Conservation (phyloP, 2,329 filamentous ascomycete genomes). For the Tricladium varicosporioides region DNA sequence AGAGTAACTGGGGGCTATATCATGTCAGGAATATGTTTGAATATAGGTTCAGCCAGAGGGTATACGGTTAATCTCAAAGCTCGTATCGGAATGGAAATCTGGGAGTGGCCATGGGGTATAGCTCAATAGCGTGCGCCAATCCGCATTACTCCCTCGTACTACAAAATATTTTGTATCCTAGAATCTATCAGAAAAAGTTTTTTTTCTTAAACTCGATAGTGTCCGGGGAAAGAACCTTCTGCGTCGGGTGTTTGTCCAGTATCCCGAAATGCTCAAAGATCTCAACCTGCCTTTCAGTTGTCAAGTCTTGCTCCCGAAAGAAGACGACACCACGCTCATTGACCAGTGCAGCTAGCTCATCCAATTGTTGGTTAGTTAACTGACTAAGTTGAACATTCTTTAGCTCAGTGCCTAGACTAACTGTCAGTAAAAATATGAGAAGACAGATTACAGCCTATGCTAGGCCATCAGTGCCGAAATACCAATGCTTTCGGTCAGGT, state of each 20-base stretch:
- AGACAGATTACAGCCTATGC: too few relatives aligned
- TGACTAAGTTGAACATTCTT: conserved; percentile 26
- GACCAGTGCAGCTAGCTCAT: conserved; percentile 32
- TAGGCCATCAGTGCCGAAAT: background rate
- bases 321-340: conserved; percentile 50
- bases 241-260: conserved; percentile 46
- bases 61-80: conserved; percentile 47
- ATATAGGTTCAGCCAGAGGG: background rate
- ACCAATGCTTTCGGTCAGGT: conserved; percentile 44
- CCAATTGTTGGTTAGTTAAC: conserved; percentile 25
- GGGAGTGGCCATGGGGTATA: conserved; percentile 43
- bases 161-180: conserved; percentile 22
- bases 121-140: conserved; percentile 43
- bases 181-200: background rate
- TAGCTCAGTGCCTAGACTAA: conserved; percentile 29
- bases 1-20: conserved; percentile 45
- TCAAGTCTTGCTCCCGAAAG: conserved; percentile 47
- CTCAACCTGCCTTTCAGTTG: conserved; percentile 42
- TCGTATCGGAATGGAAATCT: conserved; percentile 50
- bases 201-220: background rate
- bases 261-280: conserved; percentile 46
- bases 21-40: conserved; percentile 1
- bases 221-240: conserved; percentile 33
- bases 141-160: conserved; percentile 34
- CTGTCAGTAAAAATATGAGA: too few relatives aligned